Evolutionary conservation across 2,329 filamentous ascomycete genomes (phyloP).

Genomic region (Seiridium cupressi): DNA sequence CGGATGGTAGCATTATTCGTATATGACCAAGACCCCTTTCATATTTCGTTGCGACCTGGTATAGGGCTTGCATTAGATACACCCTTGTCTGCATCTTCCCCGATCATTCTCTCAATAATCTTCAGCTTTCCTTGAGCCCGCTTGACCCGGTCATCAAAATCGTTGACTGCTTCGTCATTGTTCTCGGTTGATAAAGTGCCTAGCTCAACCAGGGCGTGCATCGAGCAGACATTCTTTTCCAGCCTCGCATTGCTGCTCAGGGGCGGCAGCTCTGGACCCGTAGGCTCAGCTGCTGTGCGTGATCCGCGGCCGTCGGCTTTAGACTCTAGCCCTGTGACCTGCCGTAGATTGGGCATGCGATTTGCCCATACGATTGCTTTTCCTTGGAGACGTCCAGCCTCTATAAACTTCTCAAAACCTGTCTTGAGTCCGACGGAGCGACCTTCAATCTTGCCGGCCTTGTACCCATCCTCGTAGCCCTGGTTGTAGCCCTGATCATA

Average conservation of each 20-base stretch:
- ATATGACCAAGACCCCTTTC: background rate
- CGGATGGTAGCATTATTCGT: background rate
- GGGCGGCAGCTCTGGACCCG: constrained; percentile 34
- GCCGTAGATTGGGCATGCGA: constrained; percentile 32
- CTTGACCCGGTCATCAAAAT: constrained; percentile 84
- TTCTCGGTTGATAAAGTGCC: constrained; percentile 78
- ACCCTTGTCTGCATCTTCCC: constrained; percentile 21
- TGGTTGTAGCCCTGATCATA: constrained; percentile 80
- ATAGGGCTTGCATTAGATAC: background rate
- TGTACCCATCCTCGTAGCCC: constrained; percentile 72
- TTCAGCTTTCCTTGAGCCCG: constrained; percentile 81
- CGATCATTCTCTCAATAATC: constrained; percentile 72
- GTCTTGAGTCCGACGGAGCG: constrained; percentile 88
- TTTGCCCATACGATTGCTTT: constrained; percentile 82
- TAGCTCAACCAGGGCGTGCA: constrained; percentile 78
- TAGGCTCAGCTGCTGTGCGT: background rate
- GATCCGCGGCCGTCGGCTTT: constrained; percentile 15
- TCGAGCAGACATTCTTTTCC: constrained; percentile 70
- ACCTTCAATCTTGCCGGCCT: constrained; percentile 81
- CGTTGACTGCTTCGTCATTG: constrained; percentile 82
- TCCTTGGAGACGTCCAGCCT: constrained; percentile 76
- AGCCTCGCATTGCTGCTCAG: constrained; percentile 61
- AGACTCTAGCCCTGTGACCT: background rate
- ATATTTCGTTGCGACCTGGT: constrained; percentile 12
- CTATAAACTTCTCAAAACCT: constrained; percentile 88